Percentiles rank a stretch among this genome's conserved stretches.
Evolutionary conservation across 768 basidiomycete genomes (phyloP).

Genomic region (Amanita fuliginea): DNA sequence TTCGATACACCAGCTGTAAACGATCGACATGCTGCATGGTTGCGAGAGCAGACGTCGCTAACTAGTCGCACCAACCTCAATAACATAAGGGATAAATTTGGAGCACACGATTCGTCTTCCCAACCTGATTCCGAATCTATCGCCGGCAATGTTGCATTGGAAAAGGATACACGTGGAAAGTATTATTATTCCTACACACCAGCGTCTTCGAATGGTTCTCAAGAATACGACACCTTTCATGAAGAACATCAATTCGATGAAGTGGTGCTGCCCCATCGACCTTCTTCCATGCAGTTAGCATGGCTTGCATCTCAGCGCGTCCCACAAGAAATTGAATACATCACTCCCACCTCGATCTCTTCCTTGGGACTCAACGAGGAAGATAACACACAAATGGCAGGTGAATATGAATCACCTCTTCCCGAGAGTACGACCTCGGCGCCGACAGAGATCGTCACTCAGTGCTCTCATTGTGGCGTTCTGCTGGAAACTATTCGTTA

Average conservation of each 20-base stretch:
- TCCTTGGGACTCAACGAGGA: background rate
- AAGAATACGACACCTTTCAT: slow-evolving; percentile 41
- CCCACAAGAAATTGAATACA: slow-evolving; percentile 16
- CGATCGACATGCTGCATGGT: slow-evolving; percentile 70
- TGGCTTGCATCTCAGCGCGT: slow-evolving; percentile 52
- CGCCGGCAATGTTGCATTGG: slow-evolving; percentile 41
- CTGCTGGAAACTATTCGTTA: slow-evolving; percentile 78
- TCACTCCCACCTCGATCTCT: slow-evolving; percentile 13
- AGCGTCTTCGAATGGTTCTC: slow-evolving; percentile 40
- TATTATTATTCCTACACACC: slow-evolving; percentile 67
- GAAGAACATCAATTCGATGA: slow-evolving; percentile 16
- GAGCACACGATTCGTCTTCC: slow-evolving; percentile 41
- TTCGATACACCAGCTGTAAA: slow-evolving; percentile 36
- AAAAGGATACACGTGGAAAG: slow-evolving; percentile 56
- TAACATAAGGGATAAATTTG: slow-evolving; percentile 37
- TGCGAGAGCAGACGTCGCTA: slow-evolving; percentile 71
- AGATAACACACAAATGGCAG: slow-evolving; percentile 11
- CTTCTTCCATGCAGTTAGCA: slow-evolving; percentile 53
- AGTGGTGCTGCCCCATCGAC: slow-evolving; percentile 29
- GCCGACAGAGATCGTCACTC: slow-evolving; percentile 54
- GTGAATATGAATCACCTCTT: slow-evolving; percentile 17
- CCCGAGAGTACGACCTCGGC: slow-evolving; percentile 26
- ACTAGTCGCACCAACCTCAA: slow-evolving; percentile 53
- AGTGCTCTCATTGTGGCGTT: slow-evolving; percentile 74
- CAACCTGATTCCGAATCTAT: slow-evolving; percentile 37